Base-by-base conservation (phyloP, 2,329 filamentous ascomycete species). In the Fusarium siculi region DNA sequence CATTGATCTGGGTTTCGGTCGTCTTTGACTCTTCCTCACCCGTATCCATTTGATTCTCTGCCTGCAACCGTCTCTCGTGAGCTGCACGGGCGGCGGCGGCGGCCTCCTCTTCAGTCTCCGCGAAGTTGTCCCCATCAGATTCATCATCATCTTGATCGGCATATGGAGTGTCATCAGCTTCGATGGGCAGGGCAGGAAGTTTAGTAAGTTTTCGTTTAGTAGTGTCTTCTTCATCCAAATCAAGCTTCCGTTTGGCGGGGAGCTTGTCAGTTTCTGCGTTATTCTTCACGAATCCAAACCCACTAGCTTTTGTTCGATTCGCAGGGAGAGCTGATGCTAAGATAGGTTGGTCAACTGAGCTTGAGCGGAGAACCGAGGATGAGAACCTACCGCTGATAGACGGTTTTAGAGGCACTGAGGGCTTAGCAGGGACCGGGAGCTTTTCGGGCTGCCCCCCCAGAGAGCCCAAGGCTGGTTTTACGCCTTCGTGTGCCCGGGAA, bases 191-290 rank as follows among this genome's bases (percentile, higher is more conserved):
- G 74, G 92, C 92, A 65, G 96, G 95, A 68, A 99, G 90, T 83
- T 95, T 96, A 80, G 94, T 94, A 74, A 99, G 89, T 84, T 97
- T 98, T 80, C 95, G 93, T 79, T 93, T 91, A 5, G 92, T 93
- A 37, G 91, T 92, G 77, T 97, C 94, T 77, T 98, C 96, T 78
- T 98, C 96, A 68, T 93, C 95, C 76, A 98, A 91, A 76, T 95
- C 91, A 28, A 97, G 86, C 68, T 93, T 94, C 75, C 92, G 92
- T 79, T 94, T 94, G 25, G 89, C 86, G 8, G 89, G 86, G 7
- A 88, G 81, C 78, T 93, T 94, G 57, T 93, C 92, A 28, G 81
- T 82, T 59, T 94, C 94, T 54, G 85, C 82, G 57, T 86, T 86
- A 46, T 89, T 84, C 80, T 94, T 96, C 65, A 88, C 87, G 66